Evolutionary conservation across 441 rosid species (phyloP), one percentile per base, ranked within the genome.

Genomic region (Biscutella laevigata): DNA sequence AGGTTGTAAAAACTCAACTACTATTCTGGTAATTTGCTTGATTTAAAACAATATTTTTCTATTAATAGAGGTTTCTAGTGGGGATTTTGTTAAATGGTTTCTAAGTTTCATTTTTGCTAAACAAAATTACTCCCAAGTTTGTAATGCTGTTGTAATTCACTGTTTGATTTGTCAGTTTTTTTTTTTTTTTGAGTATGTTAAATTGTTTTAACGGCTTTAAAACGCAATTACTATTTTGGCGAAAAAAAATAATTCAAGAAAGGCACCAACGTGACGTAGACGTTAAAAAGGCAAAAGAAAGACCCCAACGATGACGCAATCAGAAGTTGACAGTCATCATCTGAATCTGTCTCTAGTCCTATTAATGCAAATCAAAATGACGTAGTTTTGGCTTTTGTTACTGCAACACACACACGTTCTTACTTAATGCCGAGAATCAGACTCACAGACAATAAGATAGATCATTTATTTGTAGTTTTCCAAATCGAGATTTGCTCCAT

Each of bases 271-370:
- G 30, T 27, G 45, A 36, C 45, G 17, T 26, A 37, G 30, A 50
- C 42, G 42, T 34, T 50, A 20, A 12, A 50, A 22, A 19, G n/a
- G n/a, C n/a, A 34, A 50, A 33, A 44, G 14, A n/a, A 17, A 47
- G 24, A 30, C 13, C 7, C 13, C 3, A 16, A 15, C 25, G 58
- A n/a, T 53, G 58, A 53, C 59, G 59, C 59, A 54, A 28, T 28
- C 48, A n/a, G 48, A 53, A 40, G 27, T 53, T 27, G 47, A 39
- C 37, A 53, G n/a, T n/a, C n/a, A n/a, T n/a, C n/a, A n/a, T n/a
- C n/a, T n/a, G n/a, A n/a, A n/a, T n/a, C n/a, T n/a, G n/a, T n/a
- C n/a, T n/a, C n/a, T n/a, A n/a, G n/a, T n/a, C n/a, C n/a, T n/a
- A n/a, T n/a, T n/a, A n/a, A n/a, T n/a, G n/a, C n/a, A n/a, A n/a